A percentile compares a stretch with the other conserved stretches of the same genome.
phyloP scores from a whole-genome alignment of 2,329 filamentous ascomycete genomes.

The Colletotrichum liriopes region DNA sequence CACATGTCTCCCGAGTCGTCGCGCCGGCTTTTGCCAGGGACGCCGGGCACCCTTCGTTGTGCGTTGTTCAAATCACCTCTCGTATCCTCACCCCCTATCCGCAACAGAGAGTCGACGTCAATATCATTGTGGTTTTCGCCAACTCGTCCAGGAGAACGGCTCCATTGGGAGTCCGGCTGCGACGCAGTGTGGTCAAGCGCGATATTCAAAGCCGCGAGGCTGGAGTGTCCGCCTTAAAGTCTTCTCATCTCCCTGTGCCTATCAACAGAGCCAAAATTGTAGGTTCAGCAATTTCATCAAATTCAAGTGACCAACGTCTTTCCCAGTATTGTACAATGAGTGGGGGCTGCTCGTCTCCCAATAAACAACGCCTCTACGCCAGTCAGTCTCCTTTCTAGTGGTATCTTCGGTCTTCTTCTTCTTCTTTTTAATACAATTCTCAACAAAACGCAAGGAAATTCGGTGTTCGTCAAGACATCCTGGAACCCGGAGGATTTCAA shows the following conservation, averaged over 20 bases:
- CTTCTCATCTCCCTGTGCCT: background rate
- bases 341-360: conserved; percentile 20
- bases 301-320: background rate
- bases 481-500: background rate
- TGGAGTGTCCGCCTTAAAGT: background rate
- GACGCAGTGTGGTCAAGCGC: background rate
- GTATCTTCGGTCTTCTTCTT: conserved; percentile 31
- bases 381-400: conserved; percentile 25
- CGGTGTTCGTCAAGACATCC: background rate
- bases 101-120: no score
- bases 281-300: background rate
- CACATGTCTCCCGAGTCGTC: conserved; percentile 5
- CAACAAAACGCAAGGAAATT: conserved; percentile 4
- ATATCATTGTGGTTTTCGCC: background rate
- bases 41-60: background rate
- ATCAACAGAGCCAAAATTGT: background rate
- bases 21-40: background rate
- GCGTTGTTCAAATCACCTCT: background rate
- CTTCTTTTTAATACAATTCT: conserved; percentile 1
- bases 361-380: conserved; percentile 32
- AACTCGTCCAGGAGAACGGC: background rate
- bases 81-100: background rate
- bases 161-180: background rate
- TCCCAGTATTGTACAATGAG: conserved; percentile 37
- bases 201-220: background rate